These are phyloP conservation scores for Alternaria longipes DNA, from an alignment of 2,329 filamentous ascomycete genomes.

Conservation along the genomic window DNA sequence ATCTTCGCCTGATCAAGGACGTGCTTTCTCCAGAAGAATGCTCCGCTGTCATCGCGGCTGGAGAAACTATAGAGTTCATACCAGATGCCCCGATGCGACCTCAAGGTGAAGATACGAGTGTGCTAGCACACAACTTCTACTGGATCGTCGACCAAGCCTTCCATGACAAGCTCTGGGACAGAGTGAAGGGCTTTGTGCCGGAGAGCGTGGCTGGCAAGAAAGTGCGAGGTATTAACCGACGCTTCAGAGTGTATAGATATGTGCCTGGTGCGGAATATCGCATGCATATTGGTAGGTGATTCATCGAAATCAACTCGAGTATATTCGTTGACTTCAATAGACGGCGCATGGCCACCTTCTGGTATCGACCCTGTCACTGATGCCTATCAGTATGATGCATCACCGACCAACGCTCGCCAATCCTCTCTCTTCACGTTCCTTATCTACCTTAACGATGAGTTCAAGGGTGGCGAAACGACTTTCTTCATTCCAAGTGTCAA, in stretches of 20 bases:
- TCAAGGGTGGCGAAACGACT: conserved; percentile 75
- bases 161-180: conserved; percentile 69
- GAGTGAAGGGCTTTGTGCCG: conserved; percentile 68
- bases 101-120: conserved; percentile 69
- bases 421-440: conserved; percentile 75
- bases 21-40: conserved; percentile 71
- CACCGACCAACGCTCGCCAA: conserved; percentile 66
- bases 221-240: conserved; percentile 71
- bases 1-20: conserved; percentile 67
- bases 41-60: conserved; percentile 71
- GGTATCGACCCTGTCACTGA: conserved; percentile 65
- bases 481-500: conserved; percentile 72
- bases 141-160: conserved; percentile 73
- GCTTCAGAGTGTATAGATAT: conserved; percentile 77
- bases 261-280: conserved; percentile 77
- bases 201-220: conserved; percentile 63
- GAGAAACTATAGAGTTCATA: conserved; percentile 71
- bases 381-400: conserved; percentile 73
- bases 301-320: neutral
- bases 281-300: conserved; percentile 65
- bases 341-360: conserved; percentile 78
- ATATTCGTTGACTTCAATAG: conserved; percentile 31
- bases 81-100: conserved; percentile 73
- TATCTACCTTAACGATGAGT: conserved; percentile 76
- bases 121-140: conserved; percentile 77